A percentile compares a stretch with the other conserved stretches of the same genome.
phyloP scores from a whole-genome alignment of 2,329 filamentous ascomycete genomes.

The Aspergillus pseudotamarii region DNA sequence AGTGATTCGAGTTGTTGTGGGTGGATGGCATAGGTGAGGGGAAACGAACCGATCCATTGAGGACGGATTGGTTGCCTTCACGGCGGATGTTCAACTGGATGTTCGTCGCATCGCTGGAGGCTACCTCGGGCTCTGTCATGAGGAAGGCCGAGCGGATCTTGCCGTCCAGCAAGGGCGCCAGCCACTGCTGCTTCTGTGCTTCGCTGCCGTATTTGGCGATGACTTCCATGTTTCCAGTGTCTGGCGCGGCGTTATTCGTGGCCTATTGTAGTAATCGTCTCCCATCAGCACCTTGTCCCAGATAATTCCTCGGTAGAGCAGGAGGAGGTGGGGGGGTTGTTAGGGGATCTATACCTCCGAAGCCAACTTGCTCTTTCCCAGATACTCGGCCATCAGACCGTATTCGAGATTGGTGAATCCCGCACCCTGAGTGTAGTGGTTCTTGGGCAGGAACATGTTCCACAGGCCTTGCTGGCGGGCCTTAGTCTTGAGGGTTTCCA shows the following conservation, averaged over 20 bases:
- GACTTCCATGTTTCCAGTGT: slow-evolving; percentile 96
- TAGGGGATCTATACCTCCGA: slow-evolving; percentile 60
- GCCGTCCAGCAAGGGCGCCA: slow-evolving; percentile 78
- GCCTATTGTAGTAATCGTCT: slow-evolving; percentile 51
- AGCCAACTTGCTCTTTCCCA: slow-evolving; percentile 82
- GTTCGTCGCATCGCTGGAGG: slow-evolving; percentile 89
- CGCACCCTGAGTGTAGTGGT: slow-evolving; percentile 92
- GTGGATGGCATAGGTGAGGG: not conserved
- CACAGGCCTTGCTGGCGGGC: slow-evolving; percentile 83
- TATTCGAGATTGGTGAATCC: slow-evolving; percentile 97
- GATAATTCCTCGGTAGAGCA: not conserved
- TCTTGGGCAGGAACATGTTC: slow-evolving; percentile 98
- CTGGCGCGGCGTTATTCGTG: slow-evolving; percentile 85
- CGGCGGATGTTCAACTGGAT: slow-evolving; percentile 80
- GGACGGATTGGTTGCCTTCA: slow-evolving; percentile 84
- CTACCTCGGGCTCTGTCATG: slow-evolving; percentile 90
- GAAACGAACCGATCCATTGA: slow-evolving; percentile 75
- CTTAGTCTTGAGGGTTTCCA: slow-evolving; percentile 87
- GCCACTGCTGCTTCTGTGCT: slow-evolving; percentile 81
- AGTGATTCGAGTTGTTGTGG: not conserved
- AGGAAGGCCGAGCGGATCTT: slow-evolving; percentile 87
- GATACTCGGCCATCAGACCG: slow-evolving; percentile 93
- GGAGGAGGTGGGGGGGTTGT: not conserved
- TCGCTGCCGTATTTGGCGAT: slow-evolving; percentile 88
- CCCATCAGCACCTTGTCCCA: not conserved